These are phyloP conservation scores for Rhypophila decipiens DNA, from an alignment of 495 filamentous ascomycete species.

Conservation along the genomic window DNA sequence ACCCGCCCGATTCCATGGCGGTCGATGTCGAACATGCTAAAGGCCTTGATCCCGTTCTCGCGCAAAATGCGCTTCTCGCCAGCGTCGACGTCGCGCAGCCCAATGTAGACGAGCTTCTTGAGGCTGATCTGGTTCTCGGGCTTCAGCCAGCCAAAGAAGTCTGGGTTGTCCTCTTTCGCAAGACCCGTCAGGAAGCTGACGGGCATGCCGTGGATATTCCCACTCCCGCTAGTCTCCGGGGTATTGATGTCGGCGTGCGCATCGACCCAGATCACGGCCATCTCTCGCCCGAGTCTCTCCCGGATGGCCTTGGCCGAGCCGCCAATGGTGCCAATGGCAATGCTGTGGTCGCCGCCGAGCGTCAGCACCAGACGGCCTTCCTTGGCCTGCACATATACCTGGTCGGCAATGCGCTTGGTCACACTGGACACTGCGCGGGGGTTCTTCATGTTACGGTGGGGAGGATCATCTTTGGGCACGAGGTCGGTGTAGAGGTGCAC, in stretches of 20 bases:
- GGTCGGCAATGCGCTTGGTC: slow-evolving; percentile 68
- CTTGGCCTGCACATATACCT: slow-evolving; percentile 82
- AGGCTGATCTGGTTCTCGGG: slow-evolving; percentile 52
- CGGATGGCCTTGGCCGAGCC: slow-evolving; percentile 79
- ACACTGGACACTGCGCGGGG: slow-evolving; percentile 83
- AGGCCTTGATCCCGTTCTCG: slow-evolving; percentile 87
- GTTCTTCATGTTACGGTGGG: slow-evolving; percentile 86
- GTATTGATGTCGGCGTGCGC: slow-evolving; percentile 97
- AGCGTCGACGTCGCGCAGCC: slow-evolving; percentile 82
- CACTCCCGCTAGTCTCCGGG: slow-evolving; percentile 80
- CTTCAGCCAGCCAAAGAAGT: slow-evolving; percentile 84
- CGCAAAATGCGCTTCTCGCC: slow-evolving; percentile 86
- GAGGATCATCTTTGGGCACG: slow-evolving; percentile 66
- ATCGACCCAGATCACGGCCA: slow-evolving; percentile 97
- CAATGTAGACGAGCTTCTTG: slow-evolving; percentile 95
- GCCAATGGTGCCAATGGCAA: slow-evolving; percentile 87
- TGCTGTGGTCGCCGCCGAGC: slow-evolving; percentile 91
- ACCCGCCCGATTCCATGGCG: slow-evolving; percentile 90
- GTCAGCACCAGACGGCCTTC: slow-evolving; percentile 86
- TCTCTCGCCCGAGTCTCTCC: slow-evolving; percentile 72
- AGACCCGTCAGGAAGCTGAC: slow-evolving; percentile 87
- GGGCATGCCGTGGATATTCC: slow-evolving; percentile 98
- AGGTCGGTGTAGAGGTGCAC: slow-evolving; percentile 79
- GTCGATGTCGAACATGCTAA: slow-evolving; percentile 98
- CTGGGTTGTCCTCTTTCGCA: slow-evolving; percentile 61